phyloP scores from a whole-genome alignment of 2,329 filamentous ascomycete genomes.

The Phaeomoniella chlamydospora region DNA sequence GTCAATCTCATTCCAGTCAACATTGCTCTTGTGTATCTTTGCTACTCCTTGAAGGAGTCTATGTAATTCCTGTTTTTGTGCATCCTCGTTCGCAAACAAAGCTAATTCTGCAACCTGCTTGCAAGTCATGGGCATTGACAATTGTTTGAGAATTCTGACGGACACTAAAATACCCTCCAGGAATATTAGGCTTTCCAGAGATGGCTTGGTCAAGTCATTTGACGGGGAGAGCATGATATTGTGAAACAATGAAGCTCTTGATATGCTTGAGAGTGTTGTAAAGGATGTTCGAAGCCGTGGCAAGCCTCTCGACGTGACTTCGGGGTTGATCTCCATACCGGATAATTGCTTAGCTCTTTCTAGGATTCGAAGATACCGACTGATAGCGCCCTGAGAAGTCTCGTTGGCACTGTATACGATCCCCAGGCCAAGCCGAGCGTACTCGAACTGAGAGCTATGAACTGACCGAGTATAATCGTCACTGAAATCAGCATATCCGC shows the following conservation, averaged over 20 bases:
- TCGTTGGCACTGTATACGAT: conserved; percentile 39
- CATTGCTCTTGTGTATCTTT: conserved; percentile 26
- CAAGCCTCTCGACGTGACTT: conserved; percentile 11
- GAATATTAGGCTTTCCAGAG: conserved; percentile 22
- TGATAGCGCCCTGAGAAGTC: conserved; percentile 18
- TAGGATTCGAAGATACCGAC: conserved; percentile 13
- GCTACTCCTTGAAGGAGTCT: conserved; percentile 35
- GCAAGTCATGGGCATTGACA: conserved; percentile 22
- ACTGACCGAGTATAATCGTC: conserved; percentile 27
- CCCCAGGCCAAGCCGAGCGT: conserved; percentile 46
- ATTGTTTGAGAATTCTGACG: conserved; percentile 20
- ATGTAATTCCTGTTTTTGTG: conserved; percentile 37
- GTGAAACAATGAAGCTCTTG: conserved; percentile 24
- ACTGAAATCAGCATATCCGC: conserved; percentile 32
- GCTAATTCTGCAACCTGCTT: conserved; percentile 31
- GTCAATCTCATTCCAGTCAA: conserved; percentile 34
- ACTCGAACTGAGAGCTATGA: conserved; percentile 25
- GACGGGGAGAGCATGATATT: conserved; percentile 21
- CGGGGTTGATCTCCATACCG: conserved; percentile 31
- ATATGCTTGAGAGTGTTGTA: conserved; percentile 19
- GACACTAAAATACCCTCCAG: conserved; percentile 25
- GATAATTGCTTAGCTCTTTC: conserved; percentile 35
- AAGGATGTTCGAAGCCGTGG: conserved; percentile 16
- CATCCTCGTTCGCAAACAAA: conserved; percentile 35
- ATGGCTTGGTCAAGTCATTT: conserved; percentile 27